Conservation (phyloP, 2,329 filamentous ascomycete species). For the Botrytis tulipae region DNA sequence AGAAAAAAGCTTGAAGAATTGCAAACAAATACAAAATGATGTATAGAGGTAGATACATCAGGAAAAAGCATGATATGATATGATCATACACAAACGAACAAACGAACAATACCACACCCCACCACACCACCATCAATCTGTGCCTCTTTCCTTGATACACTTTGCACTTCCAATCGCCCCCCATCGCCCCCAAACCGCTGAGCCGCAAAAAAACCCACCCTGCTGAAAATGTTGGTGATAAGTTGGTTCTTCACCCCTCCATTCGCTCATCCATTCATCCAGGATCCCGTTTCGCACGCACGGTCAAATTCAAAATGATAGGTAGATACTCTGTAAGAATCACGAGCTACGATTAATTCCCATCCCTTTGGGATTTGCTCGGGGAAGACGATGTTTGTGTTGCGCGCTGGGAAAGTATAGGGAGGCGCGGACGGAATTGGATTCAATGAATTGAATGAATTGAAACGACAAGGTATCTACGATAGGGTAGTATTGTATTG, state of each 20-base stretch:
- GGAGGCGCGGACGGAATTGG: too few relatives aligned
- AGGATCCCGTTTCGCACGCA: neutral
- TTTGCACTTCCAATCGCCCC: too few relatives aligned
- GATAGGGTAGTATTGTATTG: too few relatives aligned
- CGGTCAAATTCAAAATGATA: neutral
- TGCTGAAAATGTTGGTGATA: conserved; percentile 1
- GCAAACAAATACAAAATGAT: neutral
- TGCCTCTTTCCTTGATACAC: neutral
- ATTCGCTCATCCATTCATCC: neutral
- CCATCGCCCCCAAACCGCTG: neutral
- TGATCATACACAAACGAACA: neutral
- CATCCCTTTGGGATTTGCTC: too few relatives aligned
- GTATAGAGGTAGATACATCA: neutral
- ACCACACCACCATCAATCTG: neutral
- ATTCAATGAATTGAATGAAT: too few relatives aligned
- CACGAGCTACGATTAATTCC: too few relatives aligned
- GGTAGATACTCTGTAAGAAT: neutral
- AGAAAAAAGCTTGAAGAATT: neutral
- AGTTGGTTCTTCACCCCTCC: neutral
- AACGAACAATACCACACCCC: neutral
- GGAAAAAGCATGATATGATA: neutral
- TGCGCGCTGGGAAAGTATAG: too few relatives aligned
- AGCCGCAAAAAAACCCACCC: neutral
- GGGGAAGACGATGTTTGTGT: too few relatives aligned
- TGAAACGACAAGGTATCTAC: too few relatives aligned